Evolutionary conservation across 2,329 filamentous ascomycete species (phyloP).

Genomic region (Leptoxyphium fumago): DNA sequence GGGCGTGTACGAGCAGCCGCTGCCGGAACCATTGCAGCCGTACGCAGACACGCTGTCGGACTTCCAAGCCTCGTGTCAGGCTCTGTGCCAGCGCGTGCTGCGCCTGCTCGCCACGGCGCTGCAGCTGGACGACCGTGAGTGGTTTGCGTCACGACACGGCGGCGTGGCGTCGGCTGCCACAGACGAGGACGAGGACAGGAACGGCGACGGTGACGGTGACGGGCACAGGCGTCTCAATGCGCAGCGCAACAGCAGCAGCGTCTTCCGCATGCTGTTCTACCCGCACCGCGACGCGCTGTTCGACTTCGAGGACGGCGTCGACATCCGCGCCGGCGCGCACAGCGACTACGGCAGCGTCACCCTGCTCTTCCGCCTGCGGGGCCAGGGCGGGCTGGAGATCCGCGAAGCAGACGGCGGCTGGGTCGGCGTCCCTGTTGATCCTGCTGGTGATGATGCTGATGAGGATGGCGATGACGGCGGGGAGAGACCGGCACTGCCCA

Average conservation of each 20-base stretch:
- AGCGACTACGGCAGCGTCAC: constrained; percentile 66
- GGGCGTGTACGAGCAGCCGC: constrained; percentile 58
- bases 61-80: constrained; percentile 59
- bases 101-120: constrained; percentile 67
- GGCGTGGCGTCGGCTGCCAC: constrained; percentile 23
- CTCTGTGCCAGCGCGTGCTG: constrained; percentile 58
- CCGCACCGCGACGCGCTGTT: constrained; percentile 11
- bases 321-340: constrained; percentile 80
- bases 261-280: constrained; percentile 40
- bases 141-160: constrained; percentile 46
- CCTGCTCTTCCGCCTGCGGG: constrained; percentile 67
- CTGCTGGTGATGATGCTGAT: constrained; percentile 7
- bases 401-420: constrained; percentile 37
- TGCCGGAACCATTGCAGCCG: constrained; percentile 49
- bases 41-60: constrained; percentile 46
- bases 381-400: constrained; percentile 79
- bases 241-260: constrained; percentile 31
- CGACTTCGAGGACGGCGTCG: constrained; percentile 35
- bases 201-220: no score
- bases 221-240: no score
- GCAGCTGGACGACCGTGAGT: constrained; percentile 30
- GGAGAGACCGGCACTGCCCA: constrained; percentile 33
- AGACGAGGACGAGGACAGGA: constrained; percentile 16
- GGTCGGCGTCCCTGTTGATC: constrained; percentile 30
- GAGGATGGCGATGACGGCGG: constrained; percentile 46